Evolutionary conservation across 768 basidiomycete genomes (phyloP).

Genomic region (Termitomyces sp.): DNA sequence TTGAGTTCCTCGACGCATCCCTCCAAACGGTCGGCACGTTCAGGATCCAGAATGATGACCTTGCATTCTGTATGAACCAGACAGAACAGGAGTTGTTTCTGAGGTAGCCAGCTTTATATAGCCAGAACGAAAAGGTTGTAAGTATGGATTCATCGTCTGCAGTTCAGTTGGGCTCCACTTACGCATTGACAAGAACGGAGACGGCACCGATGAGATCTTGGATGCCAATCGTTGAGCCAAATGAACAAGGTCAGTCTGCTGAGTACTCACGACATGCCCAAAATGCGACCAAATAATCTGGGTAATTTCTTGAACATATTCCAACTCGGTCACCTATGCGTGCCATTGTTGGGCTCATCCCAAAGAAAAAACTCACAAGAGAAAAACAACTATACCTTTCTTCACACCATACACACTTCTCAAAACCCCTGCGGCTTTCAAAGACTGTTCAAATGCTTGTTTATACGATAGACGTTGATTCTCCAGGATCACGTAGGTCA

Average conservation of each 20-base stretch:
- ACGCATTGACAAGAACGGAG: slow-evolving; percentile 42
- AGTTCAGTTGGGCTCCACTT: slow-evolving; percentile 6
- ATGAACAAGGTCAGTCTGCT: neutral
- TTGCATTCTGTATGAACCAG: slow-evolving; percentile 35
- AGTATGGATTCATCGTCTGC: neutral
- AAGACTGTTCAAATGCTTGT: slow-evolving; percentile 29
- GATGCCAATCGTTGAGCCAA: neutral
- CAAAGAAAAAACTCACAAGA: neutral
- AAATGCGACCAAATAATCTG: slow-evolving; percentile 39
- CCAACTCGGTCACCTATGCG: slow-evolving; percentile 34
- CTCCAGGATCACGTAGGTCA: slow-evolving; percentile 46
- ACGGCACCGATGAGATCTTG: slow-evolving; percentile 44
- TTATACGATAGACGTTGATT: slow-evolving; percentile 36
- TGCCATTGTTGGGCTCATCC: neutral
- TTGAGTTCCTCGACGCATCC: slow-evolving; percentile 20
- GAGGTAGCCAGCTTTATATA: slow-evolving; percentile 31
- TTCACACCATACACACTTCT: slow-evolving; percentile 36
- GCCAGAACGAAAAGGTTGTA: neutral
- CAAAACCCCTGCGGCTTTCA: slow-evolving; percentile 31
- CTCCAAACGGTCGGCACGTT: slow-evolving; percentile 35
- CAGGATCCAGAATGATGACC: slow-evolving; percentile 39
- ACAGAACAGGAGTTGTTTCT: slow-evolving; percentile 37
- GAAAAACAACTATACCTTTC: slow-evolving; percentile 29
- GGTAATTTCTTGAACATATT: slow-evolving; percentile 43
- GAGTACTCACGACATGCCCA: slow-evolving; percentile 39